phyloP scores from a whole-genome alignment of 2,329 filamentous ascomycete genomes.

The Beauveria brongniartii region DNA sequence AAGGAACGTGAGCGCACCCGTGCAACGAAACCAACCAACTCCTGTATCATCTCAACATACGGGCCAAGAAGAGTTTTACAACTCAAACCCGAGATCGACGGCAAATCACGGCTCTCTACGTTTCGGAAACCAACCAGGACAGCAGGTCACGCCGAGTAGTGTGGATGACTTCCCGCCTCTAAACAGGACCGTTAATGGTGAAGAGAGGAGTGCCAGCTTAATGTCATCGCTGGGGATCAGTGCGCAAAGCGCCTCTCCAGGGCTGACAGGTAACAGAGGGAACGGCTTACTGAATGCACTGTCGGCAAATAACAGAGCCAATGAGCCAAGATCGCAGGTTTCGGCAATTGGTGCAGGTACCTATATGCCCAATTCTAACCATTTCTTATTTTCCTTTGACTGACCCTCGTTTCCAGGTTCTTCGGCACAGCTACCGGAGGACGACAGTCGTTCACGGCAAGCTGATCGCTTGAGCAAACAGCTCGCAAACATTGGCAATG shows the following conservation, averaged over 20 bases:
- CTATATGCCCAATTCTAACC: background rate
- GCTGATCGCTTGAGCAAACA: constrained; percentile 4
- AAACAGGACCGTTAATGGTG: constrained; percentile 48
- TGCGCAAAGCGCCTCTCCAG: constrained; percentile 32
- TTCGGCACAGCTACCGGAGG: background rate
- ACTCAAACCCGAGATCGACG: constrained; percentile 30
- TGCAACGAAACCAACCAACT: constrained; percentile 44
- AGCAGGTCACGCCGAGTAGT: constrained; percentile 39
- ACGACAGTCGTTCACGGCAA: background rate
- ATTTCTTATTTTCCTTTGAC: background rate
- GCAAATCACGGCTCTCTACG: constrained; percentile 42
- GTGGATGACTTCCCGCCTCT: constrained; percentile 57
- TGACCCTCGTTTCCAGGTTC: background rate
- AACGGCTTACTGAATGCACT: constrained; percentile 58
- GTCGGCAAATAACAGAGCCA: constrained; percentile 47
- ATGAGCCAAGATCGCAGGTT: constrained; percentile 39
- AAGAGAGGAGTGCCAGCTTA: constrained; percentile 44
- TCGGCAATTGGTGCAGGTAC: constrained; percentile 31
- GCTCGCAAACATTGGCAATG: background rate
- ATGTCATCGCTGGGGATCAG: constrained; percentile 49
- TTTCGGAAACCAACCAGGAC: constrained; percentile 41
- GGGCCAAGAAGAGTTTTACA: constrained; percentile 40
- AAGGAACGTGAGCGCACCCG: constrained; percentile 38
- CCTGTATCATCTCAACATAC: constrained; percentile 42
- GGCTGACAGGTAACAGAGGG: constrained; percentile 37